Percentiles rank a stretch among this genome's conserved stretches.
These are phyloP conservation scores for Malus domestica DNA, from an alignment of 306 rosid genomes.

Conservation along the genomic window ASM211411v1 NC_041794.1:6549501-6550000, in stretches of 20 bases:
- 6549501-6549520: conserved; percentile 28
- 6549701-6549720: background rate
- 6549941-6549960: background rate
- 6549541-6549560: background rate
- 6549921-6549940: background rate
- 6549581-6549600: background rate
- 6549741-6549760: background rate
- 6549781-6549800: background rate
- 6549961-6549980: conserved; percentile 4
- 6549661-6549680: background rate
- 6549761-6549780: background rate
- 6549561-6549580: background rate
- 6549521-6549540: background rate
- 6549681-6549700: background rate
- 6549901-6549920: background rate
- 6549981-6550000: conserved; percentile 75
- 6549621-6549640: background rate
- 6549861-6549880: conserved; percentile 28
- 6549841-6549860: conserved; percentile 32
- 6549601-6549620: background rate
- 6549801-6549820: background rate
- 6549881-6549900: conserved; percentile 7
- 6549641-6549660: background rate
- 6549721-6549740: no score
- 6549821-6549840: conserved; percentile 20